Evolutionary conservation across 306 rosid species (phyloP).

Genomic region (peach (Prunus persica)): DNA sequence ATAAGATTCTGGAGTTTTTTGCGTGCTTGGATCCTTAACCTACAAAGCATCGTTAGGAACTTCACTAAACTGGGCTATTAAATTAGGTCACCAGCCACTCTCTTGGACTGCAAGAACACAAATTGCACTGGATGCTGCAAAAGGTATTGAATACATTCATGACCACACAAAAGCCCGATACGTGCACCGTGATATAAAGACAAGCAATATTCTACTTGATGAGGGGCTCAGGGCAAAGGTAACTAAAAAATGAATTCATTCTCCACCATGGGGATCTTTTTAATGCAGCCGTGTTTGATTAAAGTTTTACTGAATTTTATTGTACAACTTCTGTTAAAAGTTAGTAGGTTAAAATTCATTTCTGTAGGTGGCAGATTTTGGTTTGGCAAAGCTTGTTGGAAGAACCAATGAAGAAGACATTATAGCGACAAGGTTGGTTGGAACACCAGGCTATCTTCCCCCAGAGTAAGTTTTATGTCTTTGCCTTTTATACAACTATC

Average conservation of each 20-base stretch:
- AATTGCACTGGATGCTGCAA: conserved; percentile 81
- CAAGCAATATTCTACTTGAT: conserved; percentile 78
- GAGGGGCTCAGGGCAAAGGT: conserved; percentile 77
- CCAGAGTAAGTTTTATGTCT: conserved; percentile 60
- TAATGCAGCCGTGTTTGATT: too few relatives aligned
- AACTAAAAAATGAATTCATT: neutral
- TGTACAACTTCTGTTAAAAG: neutral
- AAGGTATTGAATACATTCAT: conserved; percentile 85
- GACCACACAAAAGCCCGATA: conserved; percentile 74
- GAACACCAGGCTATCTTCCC: conserved; percentile 97
- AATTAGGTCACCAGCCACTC: conserved; percentile 67
- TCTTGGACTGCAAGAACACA: conserved; percentile 82
- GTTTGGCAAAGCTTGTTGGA: conserved; percentile 72
- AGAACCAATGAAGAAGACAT: conserved; percentile 66
- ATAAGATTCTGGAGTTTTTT: too few relatives aligned
- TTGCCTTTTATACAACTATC: neutral
- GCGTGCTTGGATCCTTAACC: too few relatives aligned
- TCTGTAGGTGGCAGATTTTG: conserved; percentile 78
- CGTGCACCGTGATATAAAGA: conserved; percentile 85
- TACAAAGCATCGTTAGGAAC: neutral
- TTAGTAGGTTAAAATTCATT: neutral
- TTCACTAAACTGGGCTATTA: conserved; percentile 6
- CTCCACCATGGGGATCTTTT: too few relatives aligned
- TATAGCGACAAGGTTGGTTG: conserved; percentile 72
- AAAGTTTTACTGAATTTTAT: neutral